Conservation (phyloP, 306 rosid species). For the Fagus sylvatica region DNA sequence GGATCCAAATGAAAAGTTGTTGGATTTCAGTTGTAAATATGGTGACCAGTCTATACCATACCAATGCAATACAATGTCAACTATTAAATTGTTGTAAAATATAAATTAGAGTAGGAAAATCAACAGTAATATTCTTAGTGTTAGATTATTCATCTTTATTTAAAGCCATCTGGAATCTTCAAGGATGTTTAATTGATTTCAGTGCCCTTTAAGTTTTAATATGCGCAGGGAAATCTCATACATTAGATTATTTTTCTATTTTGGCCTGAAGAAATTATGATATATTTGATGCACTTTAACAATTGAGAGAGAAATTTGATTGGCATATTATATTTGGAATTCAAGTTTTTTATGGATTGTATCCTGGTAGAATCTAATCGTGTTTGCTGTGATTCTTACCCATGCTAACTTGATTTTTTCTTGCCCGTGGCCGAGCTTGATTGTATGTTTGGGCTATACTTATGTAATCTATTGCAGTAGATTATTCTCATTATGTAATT, state of each 20-base stretch:
- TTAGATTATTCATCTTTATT: not conserved
- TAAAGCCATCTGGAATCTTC: not conserved
- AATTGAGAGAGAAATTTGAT: not conserved
- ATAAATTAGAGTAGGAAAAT: not conserved
- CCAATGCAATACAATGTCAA: not conserved
- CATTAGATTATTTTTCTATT: too few species aligned
- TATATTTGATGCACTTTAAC: not conserved
- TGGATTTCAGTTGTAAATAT: constrained; percentile 13
- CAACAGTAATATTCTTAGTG: not conserved
- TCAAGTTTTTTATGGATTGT: too few species aligned
- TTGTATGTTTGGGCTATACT: not conserved
- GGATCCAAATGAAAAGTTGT: not conserved
- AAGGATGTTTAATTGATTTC: not conserved
- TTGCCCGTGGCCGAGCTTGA: not conserved
- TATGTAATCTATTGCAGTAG: not conserved
- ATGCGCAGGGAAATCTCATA: too few species aligned
- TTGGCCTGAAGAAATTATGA: too few species aligned
- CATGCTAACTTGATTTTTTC: not conserved
- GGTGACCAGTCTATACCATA: not conserved
- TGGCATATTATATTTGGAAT: too few species aligned
- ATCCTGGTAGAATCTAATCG: too few species aligned
- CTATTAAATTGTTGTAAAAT: not conserved
- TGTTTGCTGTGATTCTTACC: too few species aligned
- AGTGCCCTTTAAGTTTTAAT: not conserved
- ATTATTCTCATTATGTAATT: not conserved